A percentile compares a stretch with the other conserved stretches of the same genome.
Evolutionary conservation across 2,329 filamentous ascomycete genomes (phyloP).

Genomic region (Aspergillus ochraceus): DNA sequence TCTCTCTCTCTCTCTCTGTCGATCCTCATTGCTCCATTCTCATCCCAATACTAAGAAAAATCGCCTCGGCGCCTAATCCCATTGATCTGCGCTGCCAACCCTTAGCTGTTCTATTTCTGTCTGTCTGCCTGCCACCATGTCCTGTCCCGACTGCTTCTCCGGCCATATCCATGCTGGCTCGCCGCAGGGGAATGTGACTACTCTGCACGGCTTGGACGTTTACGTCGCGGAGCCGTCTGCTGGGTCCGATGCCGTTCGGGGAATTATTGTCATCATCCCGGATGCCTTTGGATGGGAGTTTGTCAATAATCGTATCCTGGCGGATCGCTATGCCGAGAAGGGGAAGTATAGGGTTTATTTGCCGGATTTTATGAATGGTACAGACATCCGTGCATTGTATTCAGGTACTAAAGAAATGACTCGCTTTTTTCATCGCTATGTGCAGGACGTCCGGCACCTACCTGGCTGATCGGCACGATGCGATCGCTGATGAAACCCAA

Average conservation of each 20-base stretch:
- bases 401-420: neutral
- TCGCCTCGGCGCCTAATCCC: no score
- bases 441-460: conserved; percentile 17
- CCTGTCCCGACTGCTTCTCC: conserved; percentile 45
- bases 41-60: neutral
- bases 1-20: neutral
- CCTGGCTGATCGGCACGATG: conserved; percentile 10
- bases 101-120: neutral
- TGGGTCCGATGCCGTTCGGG: conserved; percentile 40
- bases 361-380: conserved; percentile 59
- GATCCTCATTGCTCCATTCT: neutral
- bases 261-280: conserved; percentile 55
- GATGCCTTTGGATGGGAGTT: conserved; percentile 59
- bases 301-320: conserved; percentile 54
- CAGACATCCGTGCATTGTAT: neutral
- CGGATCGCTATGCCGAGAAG: conserved; percentile 56
- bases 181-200: conserved; percentile 48
- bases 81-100: no score
- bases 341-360: conserved; percentile 53
- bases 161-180: conserved; percentile 48
- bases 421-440: neutral
- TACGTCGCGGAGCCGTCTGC: conserved; percentile 47
- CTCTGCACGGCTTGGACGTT: conserved; percentile 50
- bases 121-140: conserved; percentile 16
- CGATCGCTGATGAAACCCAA: conserved; percentile 7